Conservation (phyloP, 371 early-diverging fungal species). For the Lichtheimia ramosa region DNA sequence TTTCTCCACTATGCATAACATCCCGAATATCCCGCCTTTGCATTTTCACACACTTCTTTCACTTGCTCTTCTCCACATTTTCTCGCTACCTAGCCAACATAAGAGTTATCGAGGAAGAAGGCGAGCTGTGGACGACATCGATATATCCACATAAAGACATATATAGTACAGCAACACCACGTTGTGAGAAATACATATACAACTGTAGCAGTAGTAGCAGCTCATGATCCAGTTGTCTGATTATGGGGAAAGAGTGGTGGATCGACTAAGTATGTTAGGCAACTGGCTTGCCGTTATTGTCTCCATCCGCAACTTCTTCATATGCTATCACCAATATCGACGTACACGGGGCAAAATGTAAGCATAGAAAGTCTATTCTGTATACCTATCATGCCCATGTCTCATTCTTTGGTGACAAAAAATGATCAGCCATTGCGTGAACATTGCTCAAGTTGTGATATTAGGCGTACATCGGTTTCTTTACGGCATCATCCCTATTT, state of each 20-base stretch:
- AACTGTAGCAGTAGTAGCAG: no score
- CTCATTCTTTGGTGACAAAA: background rate
- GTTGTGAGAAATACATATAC: no score
- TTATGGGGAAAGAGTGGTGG: constrained; percentile 37
- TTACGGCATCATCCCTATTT: constrained; percentile 44
- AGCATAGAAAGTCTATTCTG: background rate
- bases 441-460: constrained; percentile 38
- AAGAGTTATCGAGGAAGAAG: no score
- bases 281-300: constrained; percentile 47
- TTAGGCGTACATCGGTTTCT: constrained; percentile 41
- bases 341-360: constrained; percentile 45
- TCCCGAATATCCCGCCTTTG: no score
- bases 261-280: constrained; percentile 39
- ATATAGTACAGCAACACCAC: no score
- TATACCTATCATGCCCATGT: background rate
- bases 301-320: constrained; percentile 34
- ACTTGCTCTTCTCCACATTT: no score
- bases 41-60: no score
- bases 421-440: constrained; percentile 35
- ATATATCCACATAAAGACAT: no score
- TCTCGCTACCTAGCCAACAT: no score
- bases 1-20: no score
- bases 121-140: no score
- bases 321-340: constrained; percentile 32
- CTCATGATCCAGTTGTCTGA: constrained; percentile 33